phyloP scores from a whole-genome alignment of 176 grass and related monocot species.

The Saccharum officinarum region DNA sequence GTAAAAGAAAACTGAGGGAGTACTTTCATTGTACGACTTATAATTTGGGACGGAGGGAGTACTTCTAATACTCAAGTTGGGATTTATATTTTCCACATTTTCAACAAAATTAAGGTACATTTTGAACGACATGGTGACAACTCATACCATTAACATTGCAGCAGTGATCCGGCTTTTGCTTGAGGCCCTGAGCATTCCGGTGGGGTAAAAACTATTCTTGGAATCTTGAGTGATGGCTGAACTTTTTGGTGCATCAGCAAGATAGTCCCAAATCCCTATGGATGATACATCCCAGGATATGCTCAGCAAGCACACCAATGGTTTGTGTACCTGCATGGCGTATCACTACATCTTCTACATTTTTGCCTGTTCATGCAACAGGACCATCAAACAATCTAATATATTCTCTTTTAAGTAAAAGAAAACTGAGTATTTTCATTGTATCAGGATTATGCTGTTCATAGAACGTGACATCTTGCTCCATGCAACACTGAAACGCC shows the following conservation, averaged over 20 bases:
- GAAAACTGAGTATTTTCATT: slow-evolving; percentile 5
- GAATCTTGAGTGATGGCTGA: neutral
- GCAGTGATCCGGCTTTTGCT: neutral
- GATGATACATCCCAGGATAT: neutral
- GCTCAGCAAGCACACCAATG: neutral
- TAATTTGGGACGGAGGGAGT: neutral
- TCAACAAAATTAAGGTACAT: neutral
- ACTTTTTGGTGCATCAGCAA: neutral
- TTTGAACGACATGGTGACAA: neutral
- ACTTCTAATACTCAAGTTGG: neutral
- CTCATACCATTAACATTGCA: neutral
- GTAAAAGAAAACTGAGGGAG: too few species aligned
- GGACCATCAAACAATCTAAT: neutral
- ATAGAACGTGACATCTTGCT: neutral
- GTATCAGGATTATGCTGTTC: neutral
- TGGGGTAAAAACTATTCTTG: neutral
- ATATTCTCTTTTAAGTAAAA: neutral
- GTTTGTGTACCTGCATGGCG: neutral
- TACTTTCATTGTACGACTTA: too few species aligned
- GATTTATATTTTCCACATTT: neutral
- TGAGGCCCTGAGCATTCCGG: neutral
- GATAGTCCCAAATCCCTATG: neutral
- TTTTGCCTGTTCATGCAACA: neutral
- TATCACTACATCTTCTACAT: neutral
- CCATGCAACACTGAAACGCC: neutral